Evolutionary conservation across 225 moss, liverwort and hornwort genomes (phyloP).

Genomic region (Anthoceros angustus): DNA sequence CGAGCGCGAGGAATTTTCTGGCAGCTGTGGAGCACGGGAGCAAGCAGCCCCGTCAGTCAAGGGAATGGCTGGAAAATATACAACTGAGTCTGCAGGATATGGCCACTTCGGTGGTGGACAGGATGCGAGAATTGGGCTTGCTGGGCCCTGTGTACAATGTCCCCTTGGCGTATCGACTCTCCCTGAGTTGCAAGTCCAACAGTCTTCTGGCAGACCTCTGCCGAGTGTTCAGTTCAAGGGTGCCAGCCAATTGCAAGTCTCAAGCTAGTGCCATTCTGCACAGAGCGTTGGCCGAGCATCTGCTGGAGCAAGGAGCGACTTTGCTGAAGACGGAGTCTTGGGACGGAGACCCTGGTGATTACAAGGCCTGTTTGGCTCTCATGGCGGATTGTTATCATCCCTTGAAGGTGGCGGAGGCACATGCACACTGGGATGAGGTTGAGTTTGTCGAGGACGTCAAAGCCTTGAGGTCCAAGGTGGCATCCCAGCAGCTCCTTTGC

Average conservation of each 20-base stretch:
- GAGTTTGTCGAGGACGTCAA: conserved; percentile 13
- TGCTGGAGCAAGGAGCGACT: conserved; percentile 21
- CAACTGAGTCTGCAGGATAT: conserved; percentile 20
- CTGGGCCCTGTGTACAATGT: not conserved
- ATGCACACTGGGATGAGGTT: not conserved
- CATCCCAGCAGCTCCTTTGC: conserved; percentile 15
- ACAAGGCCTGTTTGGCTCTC: conserved; percentile 15
- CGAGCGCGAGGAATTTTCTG: conserved; percentile 17
- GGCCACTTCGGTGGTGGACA: conserved; percentile 5
- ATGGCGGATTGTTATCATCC: conserved; percentile 16
- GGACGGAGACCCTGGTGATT: conserved; percentile 8
- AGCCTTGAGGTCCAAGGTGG: conserved; percentile 14
- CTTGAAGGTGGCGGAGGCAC: conserved; percentile 17
- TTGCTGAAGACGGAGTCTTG: conserved; percentile 14
- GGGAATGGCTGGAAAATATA: conserved; percentile 20
- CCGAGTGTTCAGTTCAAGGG: conserved; percentile 6
- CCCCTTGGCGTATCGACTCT: not conserved
- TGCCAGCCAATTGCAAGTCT: conserved; percentile 11
- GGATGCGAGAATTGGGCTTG: conserved; percentile 6
- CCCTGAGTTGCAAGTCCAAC: not conserved
- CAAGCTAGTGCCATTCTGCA: conserved; percentile 20
- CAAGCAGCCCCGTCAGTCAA: conserved; percentile 14
- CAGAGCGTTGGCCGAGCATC: conserved; percentile 13
- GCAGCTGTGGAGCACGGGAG: conserved; percentile 26
- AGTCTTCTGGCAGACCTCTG: conserved; percentile 11